Base-by-base conservation (phyloP, 352 stramenopile genomes). In the Globisporangium perplexum region DNA sequence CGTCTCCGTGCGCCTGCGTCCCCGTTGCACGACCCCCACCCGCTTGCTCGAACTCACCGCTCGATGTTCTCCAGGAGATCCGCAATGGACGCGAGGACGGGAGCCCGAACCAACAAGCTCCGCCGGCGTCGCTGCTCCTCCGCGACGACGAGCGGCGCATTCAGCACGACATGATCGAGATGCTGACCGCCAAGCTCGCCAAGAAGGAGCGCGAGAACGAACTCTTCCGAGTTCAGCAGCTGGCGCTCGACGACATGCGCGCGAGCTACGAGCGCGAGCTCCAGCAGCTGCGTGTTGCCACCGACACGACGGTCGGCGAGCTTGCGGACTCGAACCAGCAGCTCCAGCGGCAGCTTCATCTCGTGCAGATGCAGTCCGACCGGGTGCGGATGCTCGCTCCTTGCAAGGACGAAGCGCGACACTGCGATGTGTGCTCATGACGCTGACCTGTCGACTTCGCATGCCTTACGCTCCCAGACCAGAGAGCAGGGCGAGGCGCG, bases 181-280 rank as follows among this genome's bases (percentile, higher is more conserved):
- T 89, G 63, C 71, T 89, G 20, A 78, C 71, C 0, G 50, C 59
- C 33, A 84, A 83, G 20, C 59, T 89, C 24, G 72, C 74, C 0
- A 83, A 84, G 55, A 80, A 80, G 26, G 78, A 87, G 50, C 79
- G 82, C 45, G 76, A 87, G 50, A 65, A 62, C 20, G 78, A 89
- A 39, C 59, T 70, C 26, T 51, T 77, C 23, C 69, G 70, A 28
- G 60, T 60, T 4, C 77, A 84, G 43, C 66, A 74, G 48, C 51
- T 44, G 23, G 23, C 48, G 30, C 42, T 66, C 26, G 42, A 51
- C 50, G 42, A 46, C 26, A 56, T 65, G 41, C 59, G 65, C 23
- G 24, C 28, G n/a, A 55, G 38, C 18, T 62, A 63, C 12, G 58
- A 77, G 50, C 46, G n/a, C 20, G 54, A 68, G 48, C 36, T 68